A percentile compares a stretch with the other conserved stretches of the same genome.
Conservation (phyloP, 371 early-diverging fungal genomes). For the Choanephora cucurbitarum region DNA sequence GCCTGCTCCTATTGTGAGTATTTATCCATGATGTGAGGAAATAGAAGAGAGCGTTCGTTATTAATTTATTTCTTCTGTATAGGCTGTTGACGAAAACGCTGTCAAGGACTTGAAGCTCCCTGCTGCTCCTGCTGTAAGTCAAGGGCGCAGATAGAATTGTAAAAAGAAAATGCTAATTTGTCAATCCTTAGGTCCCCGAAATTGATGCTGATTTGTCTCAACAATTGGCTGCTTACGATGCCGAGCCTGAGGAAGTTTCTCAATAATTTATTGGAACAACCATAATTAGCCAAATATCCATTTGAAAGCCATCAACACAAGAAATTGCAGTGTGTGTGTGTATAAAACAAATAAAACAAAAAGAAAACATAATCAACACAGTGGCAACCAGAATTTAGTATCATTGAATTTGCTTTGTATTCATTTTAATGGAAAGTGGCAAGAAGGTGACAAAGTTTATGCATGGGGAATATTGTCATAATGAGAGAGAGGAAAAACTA, state of each 20-base stretch:
- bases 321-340: background rate
- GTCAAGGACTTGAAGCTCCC: constrained; percentile 58
- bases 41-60: no score
- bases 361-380: background rate
- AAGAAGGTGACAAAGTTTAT: no score
- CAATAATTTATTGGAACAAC: constrained; percentile 26
- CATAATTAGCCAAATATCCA: background rate
- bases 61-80: background rate
- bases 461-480: constrained; percentile 50
- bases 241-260: constrained; percentile 47
- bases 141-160: background rate
- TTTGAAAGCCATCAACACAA: background rate
- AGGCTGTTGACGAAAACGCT: constrained; percentile 43
- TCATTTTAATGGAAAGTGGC: background rate
- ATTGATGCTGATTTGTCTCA: constrained; percentile 47
- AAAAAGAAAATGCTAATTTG: background rate
- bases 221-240: constrained; percentile 52
- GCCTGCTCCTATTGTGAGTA: constrained; percentile 51
- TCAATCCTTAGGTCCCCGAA: constrained; percentile 38
- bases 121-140: constrained; percentile 48
- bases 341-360: background rate
- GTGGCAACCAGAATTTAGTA: no score
- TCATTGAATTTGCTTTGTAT: background rate
- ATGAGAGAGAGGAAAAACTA: constrained; percentile 45
- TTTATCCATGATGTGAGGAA: background rate